Evolutionary conservation across 1,284 basidiomycete genomes (phyloP).

Genomic region (Mycena sp.): DNA sequence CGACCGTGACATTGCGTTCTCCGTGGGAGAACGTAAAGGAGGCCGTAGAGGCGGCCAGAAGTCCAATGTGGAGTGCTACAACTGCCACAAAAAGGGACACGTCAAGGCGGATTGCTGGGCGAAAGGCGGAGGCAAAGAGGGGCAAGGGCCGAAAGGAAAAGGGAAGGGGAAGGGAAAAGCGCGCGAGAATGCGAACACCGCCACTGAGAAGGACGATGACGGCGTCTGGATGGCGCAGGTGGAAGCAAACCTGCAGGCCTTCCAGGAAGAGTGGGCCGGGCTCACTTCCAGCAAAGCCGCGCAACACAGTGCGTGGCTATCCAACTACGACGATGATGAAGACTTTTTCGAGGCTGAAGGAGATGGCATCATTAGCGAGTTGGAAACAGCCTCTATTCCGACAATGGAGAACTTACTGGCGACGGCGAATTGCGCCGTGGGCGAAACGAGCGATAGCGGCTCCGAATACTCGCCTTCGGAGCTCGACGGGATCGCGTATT

Average conservation of each 20-base stretch:
- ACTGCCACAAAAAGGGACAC: conserved; percentile 38
- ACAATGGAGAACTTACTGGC: too few species aligned
- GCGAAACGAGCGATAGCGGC: too few species aligned
- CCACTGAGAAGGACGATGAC: conserved; percentile 13
- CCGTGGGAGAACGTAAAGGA: conserved; percentile 7
- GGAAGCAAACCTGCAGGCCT: neutral
- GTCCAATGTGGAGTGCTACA: too few species aligned
- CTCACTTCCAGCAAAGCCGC: neutral
- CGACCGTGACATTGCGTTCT: conserved; percentile 14
- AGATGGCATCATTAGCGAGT: conserved; percentile 6
- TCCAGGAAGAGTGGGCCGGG: neutral
- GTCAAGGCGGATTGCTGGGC: conserved; percentile 37
- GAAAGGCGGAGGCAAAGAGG: conserved; percentile 41
- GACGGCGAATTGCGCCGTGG: too few species aligned
- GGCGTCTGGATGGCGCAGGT: conserved; percentile 21
- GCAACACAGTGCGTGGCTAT: conserved; percentile 8
- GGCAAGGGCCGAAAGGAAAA: conserved; percentile 30
- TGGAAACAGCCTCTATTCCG: too few species aligned
- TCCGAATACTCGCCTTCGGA: too few species aligned
- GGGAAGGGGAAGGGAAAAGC: conserved; percentile 20
- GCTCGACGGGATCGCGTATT: too few species aligned
- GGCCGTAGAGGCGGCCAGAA: too few species aligned
- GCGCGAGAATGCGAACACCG: neutral
- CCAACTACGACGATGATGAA: conserved; percentile 18
- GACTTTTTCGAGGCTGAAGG: conserved; percentile 12